Base-by-base conservation (phyloP, 1,284 basidiomycete genomes). In the Ustilago hordei region DNA sequence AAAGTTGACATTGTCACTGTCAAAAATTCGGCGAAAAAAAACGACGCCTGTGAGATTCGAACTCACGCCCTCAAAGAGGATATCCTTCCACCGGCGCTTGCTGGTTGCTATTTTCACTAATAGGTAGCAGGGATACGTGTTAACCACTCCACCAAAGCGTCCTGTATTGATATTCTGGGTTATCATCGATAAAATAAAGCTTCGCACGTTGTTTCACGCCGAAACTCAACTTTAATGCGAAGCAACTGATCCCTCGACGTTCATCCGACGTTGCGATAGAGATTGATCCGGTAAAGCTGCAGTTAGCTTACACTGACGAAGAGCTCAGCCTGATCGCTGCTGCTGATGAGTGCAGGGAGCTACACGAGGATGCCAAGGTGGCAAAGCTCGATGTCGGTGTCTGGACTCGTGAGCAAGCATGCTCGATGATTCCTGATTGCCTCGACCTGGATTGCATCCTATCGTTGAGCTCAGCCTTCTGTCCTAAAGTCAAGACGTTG, bases 21-120 rank as follows among this genome's bases (percentile, higher is more conserved):
- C n/a, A n/a, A n/a, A n/a, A n/a, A n/a, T n/a, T n/a, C n/a, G n/a
- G n/a, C n/a, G n/a, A n/a, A n/a, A n/a, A n/a, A n/a, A n/a, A n/a
- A n/a, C n/a, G n/a, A 19, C 75, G 59, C 75, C 75, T 77, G 70
- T 64, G 75, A 77, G 75, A 77, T 77, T 77, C 75, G 75, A 77
- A 77, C 75, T 77, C 75, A 64, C 70, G 75, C 75, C 75, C 75
- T 77, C 75, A 77, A 55, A 77, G 75, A 77, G 75, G 75, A 77
- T 77, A 76, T 76, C 74, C 74, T 76, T 36, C 53, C 69, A 45
- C 53, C 48, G 45, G 64, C 32, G 17, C 2, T 31, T 17, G 28
- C 70, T 50, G 43, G 57, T 35, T 67, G 64, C 70, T 55, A 47
- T 31, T 57, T 38, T n/a, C 32, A n/a, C n/a, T n/a, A n/a, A n/a